Conservation (phyloP, 768 basidiomycete species). For the Boletus pseudopeckii region DNA sequence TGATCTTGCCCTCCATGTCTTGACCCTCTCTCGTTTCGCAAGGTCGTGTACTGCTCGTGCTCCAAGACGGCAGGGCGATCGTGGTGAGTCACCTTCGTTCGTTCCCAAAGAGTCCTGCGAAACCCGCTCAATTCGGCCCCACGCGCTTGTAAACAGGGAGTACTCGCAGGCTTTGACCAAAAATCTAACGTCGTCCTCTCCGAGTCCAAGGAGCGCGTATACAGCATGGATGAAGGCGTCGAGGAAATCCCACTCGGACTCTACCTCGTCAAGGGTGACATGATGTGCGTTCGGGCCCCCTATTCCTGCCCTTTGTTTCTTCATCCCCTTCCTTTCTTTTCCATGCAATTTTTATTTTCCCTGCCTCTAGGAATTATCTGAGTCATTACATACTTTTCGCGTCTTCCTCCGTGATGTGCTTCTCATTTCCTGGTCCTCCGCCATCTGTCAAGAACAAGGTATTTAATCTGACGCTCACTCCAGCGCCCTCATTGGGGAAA, state of each 20-base stretch:
- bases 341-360: not conserved
- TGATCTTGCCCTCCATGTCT: not conserved
- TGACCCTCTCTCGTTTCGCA: not conserved
- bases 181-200: constrained; percentile 95
- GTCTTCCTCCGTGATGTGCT: not conserved
- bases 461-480: constrained; percentile 1
- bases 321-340: not conserved
- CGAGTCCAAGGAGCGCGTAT: constrained; percentile 91
- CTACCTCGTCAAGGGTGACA: constrained; percentile 97
- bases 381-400: not conserved
- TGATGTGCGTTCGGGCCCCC: constrained; percentile 67
- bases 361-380: not conserved
- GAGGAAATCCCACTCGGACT: constrained; percentile 93
- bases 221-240: constrained; percentile 85
- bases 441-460: not conserved
- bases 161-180: constrained; percentile 89
- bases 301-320: not conserved
- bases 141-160: constrained; percentile 53
- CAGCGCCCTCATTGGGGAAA: constrained; percentile 78
- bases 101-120: not conserved
- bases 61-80: constrained; percentile 95
- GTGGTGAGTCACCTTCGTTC: constrained; percentile 53
- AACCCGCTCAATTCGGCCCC: not conserved
- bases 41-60: constrained; percentile 90
- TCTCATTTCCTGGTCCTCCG: not conserved